Conservation (phyloP, 768 basidiomycete genomes). For the Trametes elegans region DNA sequence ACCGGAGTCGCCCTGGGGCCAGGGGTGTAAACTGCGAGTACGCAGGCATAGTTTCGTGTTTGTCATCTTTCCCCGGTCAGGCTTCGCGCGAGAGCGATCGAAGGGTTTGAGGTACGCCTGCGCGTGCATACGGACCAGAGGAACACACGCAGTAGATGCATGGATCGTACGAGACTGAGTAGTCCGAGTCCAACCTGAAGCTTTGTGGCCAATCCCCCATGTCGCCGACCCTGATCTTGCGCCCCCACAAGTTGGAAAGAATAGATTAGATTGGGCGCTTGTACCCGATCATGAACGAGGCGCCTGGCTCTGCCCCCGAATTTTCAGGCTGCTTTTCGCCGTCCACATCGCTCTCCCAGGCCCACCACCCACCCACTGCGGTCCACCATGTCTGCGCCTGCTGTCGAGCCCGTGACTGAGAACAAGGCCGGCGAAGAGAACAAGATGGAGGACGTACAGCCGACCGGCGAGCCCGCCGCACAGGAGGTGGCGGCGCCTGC, state of each 20-base stretch:
- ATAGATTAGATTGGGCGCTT: slow-evolving; percentile 13
- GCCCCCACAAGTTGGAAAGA: background rate
- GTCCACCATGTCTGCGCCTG: slow-evolving; percentile 6
- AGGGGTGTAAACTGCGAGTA: background rate
- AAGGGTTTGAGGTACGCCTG: no score
- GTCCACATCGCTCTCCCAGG: background rate
- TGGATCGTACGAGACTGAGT: no score
- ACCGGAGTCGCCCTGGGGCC: background rate
- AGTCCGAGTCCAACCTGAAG: no score
- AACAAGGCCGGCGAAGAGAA: background rate
- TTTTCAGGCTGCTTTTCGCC: slow-evolving; percentile 1
- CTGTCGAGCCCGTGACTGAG: background rate
- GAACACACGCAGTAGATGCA: no score
- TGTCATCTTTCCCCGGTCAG: no score
- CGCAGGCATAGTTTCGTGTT: no score
- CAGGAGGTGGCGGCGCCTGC: background rate
- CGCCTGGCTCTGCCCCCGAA: slow-evolving; percentile 1
- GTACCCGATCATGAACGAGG: background rate
- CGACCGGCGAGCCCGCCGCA: background rate
- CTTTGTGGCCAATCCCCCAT: no score
- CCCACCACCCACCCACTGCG: no score
- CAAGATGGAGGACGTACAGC: slow-evolving; percentile 2
- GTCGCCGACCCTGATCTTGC: no score
- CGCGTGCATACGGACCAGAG: no score
- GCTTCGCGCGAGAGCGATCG: no score